Evolutionary conservation across 495 filamentous ascomycete genomes (phyloP).

Genomic region (Trichocladium uniseriatum): DNA sequence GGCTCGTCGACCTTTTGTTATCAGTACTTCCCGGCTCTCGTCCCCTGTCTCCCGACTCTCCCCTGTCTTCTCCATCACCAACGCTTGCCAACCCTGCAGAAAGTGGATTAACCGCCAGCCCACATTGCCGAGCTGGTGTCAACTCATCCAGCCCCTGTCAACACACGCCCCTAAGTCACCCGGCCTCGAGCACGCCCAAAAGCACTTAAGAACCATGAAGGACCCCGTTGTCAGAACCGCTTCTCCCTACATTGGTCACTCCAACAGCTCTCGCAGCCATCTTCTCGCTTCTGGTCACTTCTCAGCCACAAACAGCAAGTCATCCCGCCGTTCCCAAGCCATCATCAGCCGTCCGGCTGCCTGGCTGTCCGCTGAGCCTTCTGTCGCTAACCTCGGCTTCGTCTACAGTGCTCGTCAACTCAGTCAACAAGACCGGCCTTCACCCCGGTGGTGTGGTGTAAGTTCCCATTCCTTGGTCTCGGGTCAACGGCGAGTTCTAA

Average conservation of each 20-base stretch:
- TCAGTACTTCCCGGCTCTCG: conserved; percentile 10
- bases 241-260: conserved; percentile 43
- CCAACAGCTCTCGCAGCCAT: conserved; percentile 33
- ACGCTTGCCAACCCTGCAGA: conserved; percentile 16
- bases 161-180: conserved; percentile 15
- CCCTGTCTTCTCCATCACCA: conserved; percentile 11
- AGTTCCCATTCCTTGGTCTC: conserved; percentile 31
- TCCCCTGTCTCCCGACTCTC: conserved; percentile 5
- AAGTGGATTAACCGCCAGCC: conserved; percentile 22
- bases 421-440: conserved; percentile 80
- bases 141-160: conserved; percentile 18
- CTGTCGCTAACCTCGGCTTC: conserved; percentile 1
- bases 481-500: conserved; percentile 3
- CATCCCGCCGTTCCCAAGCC: not conserved
- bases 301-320: conserved; percentile 35
- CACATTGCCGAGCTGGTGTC: conserved; percentile 17
- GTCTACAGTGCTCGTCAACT: conserved; percentile 55
- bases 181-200: conserved; percentile 8
- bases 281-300: conserved; percentile 27
- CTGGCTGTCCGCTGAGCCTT: too few relatives aligned
- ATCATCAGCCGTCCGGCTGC: too few relatives aligned
- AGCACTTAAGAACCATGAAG: conserved; percentile 40
- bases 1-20: conserved; percentile 9
- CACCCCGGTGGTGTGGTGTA: conserved; percentile 88
- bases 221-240: conserved; percentile 39